phyloP scores from a whole-genome alignment of 257 asterid genomes.

The Handroanthus guayacan region DNA sequence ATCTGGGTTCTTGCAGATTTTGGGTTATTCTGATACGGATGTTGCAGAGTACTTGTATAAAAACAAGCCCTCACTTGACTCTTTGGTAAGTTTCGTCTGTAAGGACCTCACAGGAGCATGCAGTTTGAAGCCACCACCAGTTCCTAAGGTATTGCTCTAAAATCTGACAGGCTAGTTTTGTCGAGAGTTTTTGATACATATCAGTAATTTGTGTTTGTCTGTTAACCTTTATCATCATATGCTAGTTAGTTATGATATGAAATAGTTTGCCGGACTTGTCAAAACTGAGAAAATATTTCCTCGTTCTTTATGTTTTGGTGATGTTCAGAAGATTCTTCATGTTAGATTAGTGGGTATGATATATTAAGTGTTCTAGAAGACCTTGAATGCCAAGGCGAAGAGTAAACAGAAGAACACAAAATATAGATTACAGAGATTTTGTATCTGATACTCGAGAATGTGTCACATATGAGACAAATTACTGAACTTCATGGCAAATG shows the following conservation, averaged over 20 bases:
- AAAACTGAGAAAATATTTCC: no score
- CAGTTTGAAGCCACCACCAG: slow-evolving; percentile 80
- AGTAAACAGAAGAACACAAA: no score
- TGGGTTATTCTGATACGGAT: slow-evolving; percentile 96
- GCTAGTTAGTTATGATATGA: background rate
- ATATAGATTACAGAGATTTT: no score
- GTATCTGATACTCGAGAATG: no score
- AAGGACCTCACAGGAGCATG: slow-evolving; percentile 92
- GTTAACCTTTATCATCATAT: background rate
- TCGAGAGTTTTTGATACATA: background rate
- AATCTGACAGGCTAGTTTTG: slow-evolving; percentile 2
- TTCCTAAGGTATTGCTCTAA: slow-evolving; percentile 76
- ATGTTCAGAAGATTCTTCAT: background rate
- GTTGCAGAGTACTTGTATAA: slow-evolving; percentile 84
- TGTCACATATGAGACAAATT: no score
- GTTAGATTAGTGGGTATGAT: background rate
- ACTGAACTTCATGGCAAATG: no score
- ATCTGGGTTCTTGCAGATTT: slow-evolving; percentile 61
- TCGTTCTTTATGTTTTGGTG: background rate
- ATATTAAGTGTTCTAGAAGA: background rate
- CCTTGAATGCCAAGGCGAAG: no score
- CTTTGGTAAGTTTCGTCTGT: slow-evolving; percentile 71
- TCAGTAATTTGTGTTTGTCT: background rate
- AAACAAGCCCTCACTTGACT: slow-evolving; percentile 64
- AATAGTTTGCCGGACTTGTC: background rate